Conservation (phyloP, 768 basidiomycete species). For the Mycena metata region DNA sequence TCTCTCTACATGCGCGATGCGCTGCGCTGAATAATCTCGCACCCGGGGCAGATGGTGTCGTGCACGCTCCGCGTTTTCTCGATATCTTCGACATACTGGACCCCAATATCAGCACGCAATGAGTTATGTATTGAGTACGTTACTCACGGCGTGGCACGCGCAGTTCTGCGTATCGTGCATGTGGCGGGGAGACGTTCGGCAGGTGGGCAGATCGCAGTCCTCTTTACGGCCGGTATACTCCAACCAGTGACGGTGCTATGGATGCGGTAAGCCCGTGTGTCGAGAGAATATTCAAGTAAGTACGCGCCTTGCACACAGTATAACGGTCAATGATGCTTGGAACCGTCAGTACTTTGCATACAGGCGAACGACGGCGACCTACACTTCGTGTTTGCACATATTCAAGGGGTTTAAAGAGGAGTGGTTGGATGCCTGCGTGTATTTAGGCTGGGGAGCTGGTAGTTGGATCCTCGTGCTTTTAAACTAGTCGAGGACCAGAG, state of each 20-base stretch:
- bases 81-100: conserved; percentile 25
- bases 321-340: conserved; percentile 14
- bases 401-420: background rate
- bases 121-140: background rate
- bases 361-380: background rate
- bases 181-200: conserved; percentile 17
- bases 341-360: background rate
- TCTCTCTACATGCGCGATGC: background rate
- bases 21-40: background rate
- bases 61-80: conserved; percentile 4
- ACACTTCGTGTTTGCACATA: conserved; percentile 28
- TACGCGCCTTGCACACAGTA: conserved; percentile 5
- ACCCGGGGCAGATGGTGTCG: conserved; percentile 14
- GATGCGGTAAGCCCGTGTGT: background rate
- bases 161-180: conserved; percentile 11
- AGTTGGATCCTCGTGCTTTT: too few species aligned
- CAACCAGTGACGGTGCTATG: conserved; percentile 25
- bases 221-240: conserved; percentile 22
- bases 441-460: too few species aligned
- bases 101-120: too few species aligned
- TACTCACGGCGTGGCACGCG: conserved; percentile 4
- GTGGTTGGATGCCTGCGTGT: too few species aligned
- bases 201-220: conserved; percentile 24
- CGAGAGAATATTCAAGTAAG: background rate
- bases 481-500: too few species aligned